Conservation (phyloP, 441 rosid species). For the Pelargonium citronellum region DNA sequence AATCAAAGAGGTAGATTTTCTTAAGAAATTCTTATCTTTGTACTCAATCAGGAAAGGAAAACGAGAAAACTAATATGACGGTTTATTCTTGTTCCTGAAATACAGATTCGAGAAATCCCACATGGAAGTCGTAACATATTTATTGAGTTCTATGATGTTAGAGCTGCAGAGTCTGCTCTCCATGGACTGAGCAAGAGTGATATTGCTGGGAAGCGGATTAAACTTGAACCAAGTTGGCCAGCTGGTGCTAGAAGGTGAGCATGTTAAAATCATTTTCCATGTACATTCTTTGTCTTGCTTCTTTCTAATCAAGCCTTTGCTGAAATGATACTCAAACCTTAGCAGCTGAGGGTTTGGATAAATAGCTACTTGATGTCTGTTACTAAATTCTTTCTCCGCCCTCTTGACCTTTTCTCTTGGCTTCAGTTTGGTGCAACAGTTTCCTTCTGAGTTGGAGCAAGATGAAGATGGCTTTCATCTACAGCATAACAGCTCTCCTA, state of each 20-base stretch:
- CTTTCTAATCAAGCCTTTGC: constrained; percentile 7
- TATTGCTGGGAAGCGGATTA: constrained; percentile 47
- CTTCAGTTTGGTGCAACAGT: constrained; percentile 38
- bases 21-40: constrained; percentile 8
- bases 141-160: constrained; percentile 54
- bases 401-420: constrained; percentile 12
- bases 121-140: constrained; percentile 38
- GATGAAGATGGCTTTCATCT: constrained; percentile 28
- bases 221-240: constrained; percentile 38
- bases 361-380: constrained; percentile 11
- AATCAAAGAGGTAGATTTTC: constrained; percentile 44
- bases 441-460: constrained; percentile 30
- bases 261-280: constrained; percentile 13
- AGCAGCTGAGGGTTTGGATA: constrained; percentile 1
- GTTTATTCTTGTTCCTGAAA: constrained; percentile 15
- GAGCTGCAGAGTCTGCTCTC: constrained; percentile 59
- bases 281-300: not conserved
- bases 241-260: constrained; percentile 38
- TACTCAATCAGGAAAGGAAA: not conserved
- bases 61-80: constrained; percentile 7
- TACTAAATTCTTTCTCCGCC: not conserved
- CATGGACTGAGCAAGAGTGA: constrained; percentile 36
- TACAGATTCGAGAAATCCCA: constrained; percentile 48
- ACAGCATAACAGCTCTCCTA: constrained; percentile 35
- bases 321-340: constrained; percentile 14